phyloP scores from a whole-genome alignment of 805 yeast genomes.

The Pichia nakasei region DNA sequence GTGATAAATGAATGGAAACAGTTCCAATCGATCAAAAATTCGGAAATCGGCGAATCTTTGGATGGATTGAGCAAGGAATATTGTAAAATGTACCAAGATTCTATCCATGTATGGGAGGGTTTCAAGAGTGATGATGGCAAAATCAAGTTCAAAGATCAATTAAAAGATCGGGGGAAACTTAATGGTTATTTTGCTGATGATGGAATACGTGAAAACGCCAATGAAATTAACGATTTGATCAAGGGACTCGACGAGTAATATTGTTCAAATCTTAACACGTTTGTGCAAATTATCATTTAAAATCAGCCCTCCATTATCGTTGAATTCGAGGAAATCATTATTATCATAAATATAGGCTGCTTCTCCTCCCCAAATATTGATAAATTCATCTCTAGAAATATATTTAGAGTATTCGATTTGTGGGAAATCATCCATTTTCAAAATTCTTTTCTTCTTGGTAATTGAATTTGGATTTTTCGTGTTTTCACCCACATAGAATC shows the following conservation, averaged over 20 bases:
- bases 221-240: slow-evolving; percentile 15
- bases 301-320: slow-evolving; percentile 7
- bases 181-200: slow-evolving; percentile 17
- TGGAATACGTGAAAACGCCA: slow-evolving; percentile 23
- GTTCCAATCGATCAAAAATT: slow-evolving; percentile 74
- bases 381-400: slow-evolving; percentile 43
- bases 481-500: slow-evolving; percentile 81
- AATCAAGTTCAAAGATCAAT: slow-evolving; percentile 12
- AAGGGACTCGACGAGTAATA: not conserved
- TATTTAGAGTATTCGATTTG: slow-evolving; percentile 47
- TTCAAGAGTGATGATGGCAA: slow-evolving; percentile 10
- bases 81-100: slow-evolving; percentile 58
- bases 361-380: slow-evolving; percentile 38
- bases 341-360: slow-evolving; percentile 18
- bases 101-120: slow-evolving; percentile 63
- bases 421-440: slow-evolving; percentile 52
- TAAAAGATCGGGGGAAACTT: slow-evolving; percentile 15
- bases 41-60: slow-evolving; percentile 67
- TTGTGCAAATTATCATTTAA: too few relatives aligned
- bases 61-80: slow-evolving; percentile 68
- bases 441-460: slow-evolving; percentile 57
- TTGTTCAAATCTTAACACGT: too few relatives aligned
- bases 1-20: slow-evolving; percentile 45
- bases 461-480: slow-evolving; percentile 77
- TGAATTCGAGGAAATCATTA: slow-evolving; percentile 20